Percentiles rank a stretch among this genome's conserved stretches.
These are phyloP conservation scores for Dimocarpus longan DNA, from an alignment of 345 rosid species.

Conservation along the genomic window DNA sequence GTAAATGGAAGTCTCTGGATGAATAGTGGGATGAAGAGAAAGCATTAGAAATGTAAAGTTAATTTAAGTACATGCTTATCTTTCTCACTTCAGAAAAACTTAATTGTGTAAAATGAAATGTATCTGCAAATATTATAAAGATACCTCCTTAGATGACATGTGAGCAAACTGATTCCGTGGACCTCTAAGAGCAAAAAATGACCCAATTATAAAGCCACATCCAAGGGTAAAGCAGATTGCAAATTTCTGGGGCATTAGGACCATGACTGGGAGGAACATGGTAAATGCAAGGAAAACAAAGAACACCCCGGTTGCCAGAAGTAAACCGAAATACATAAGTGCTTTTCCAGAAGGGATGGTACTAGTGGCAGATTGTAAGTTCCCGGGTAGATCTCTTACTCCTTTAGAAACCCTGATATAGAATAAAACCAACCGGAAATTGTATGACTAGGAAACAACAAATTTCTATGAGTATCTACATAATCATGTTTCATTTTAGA, in stretches of 20 bases:
- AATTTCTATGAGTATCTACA: background rate
- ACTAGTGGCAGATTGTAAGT: slow-evolving; percentile 79
- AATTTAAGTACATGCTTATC: background rate
- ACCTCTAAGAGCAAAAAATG: slow-evolving; percentile 91
- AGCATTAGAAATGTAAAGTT: slow-evolving; percentile 9
- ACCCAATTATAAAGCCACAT: slow-evolving; percentile 77
- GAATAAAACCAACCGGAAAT: slow-evolving; percentile 15
- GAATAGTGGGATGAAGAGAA: slow-evolving; percentile 18
- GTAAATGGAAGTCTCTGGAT: slow-evolving; percentile 91
- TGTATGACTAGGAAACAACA: slow-evolving; percentile 1
- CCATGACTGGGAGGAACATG: slow-evolving; percentile 96
- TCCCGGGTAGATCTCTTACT: slow-evolving; percentile 82
- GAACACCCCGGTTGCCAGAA: slow-evolving; percentile 82
- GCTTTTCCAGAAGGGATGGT: slow-evolving; percentile 88
- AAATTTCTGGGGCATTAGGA: slow-evolving; percentile 91
- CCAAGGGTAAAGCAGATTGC: slow-evolving; percentile 93
- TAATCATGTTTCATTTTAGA: background rate
- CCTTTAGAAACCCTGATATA: slow-evolving; percentile 78
- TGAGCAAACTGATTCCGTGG: slow-evolving; percentile 77
- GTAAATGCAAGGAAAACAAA: slow-evolving; percentile 84
- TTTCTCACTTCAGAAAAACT: background rate
- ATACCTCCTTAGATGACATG: slow-evolving; percentile 89
- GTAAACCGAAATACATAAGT: slow-evolving; percentile 76
- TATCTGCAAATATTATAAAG: background rate
- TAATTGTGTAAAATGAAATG: background rate